Evolutionary conservation across 768 basidiomycete species (phyloP).

Genomic region (Baorangia bicolor): DNA sequence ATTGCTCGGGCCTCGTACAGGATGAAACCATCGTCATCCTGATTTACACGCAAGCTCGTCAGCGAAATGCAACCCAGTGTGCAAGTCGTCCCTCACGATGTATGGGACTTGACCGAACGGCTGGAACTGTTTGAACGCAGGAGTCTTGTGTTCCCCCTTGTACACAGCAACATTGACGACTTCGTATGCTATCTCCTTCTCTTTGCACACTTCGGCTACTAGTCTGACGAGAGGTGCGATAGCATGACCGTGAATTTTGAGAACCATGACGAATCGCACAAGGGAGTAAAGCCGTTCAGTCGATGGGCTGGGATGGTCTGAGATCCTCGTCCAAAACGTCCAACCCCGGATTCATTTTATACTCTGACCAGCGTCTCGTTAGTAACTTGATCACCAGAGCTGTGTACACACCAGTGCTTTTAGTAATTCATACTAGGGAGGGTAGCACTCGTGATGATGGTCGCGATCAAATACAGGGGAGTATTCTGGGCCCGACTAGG

Average conservation of each 20-base stretch:
- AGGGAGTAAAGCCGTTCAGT: neutral
- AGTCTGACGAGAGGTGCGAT: conserved; percentile 39
- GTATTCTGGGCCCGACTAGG: neutral
- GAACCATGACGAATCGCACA: conserved; percentile 33
- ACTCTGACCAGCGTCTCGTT: neutral
- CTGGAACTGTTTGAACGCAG: conserved; percentile 26
- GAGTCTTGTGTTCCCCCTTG: conserved; percentile 36
- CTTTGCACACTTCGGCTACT: conserved; percentile 40
- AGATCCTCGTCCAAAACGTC: neutral
- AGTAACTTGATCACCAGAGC: neutral
- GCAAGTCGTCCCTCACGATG: conserved; percentile 16
- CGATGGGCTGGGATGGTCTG: neutral
- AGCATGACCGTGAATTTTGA: conserved; percentile 44
- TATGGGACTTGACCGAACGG: conserved; percentile 42
- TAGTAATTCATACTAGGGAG: neutral
- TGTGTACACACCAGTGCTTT: neutral
- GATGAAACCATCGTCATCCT: conserved; percentile 35
- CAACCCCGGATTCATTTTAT: neutral
- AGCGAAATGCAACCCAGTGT: neutral
- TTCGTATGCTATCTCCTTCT: conserved; percentile 40
- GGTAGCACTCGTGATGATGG: neutral
- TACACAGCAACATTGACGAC: conserved; percentile 34
- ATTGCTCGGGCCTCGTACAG: conserved; percentile 31
- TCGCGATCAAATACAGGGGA: neutral
- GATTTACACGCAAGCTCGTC: neutral